These are phyloP conservation scores for Saturnispora bothae DNA, from an alignment of 805 yeast genomes.

Conservation along the genomic window DNA sequence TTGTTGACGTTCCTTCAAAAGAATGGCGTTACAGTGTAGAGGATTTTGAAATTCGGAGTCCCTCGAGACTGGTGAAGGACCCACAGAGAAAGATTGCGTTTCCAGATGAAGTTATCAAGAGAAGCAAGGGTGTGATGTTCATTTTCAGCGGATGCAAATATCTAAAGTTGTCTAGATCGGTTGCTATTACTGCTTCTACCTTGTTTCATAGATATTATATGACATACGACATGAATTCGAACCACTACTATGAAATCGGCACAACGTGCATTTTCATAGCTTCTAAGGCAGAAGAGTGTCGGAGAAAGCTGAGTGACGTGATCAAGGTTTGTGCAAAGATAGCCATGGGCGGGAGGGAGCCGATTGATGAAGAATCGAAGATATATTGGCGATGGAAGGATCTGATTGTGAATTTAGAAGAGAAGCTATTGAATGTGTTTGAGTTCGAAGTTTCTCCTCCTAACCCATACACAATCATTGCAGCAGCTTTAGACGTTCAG, in stretches of 20 bases:
- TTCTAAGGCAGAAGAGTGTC: conserved; percentile 43
- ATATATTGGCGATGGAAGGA: conserved; percentile 45
- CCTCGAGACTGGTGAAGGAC: conserved; percentile 26
- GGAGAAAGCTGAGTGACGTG: conserved; percentile 37
- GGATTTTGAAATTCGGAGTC: conserved; percentile 20
- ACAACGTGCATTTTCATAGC: conserved; percentile 43
- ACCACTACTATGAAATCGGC: conserved; percentile 41
- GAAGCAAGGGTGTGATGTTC: conserved; percentile 40
- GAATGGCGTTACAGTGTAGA: conserved; percentile 22
- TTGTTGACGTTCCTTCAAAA: conserved; percentile 18
- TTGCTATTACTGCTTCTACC: conserved; percentile 37
- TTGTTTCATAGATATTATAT: conserved; percentile 44
- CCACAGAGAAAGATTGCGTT: conserved; percentile 22
- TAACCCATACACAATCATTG: conserved; percentile 29
- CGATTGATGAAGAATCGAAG: conserved; percentile 34
- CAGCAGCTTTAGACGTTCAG: conserved; percentile 19
- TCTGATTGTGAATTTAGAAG: conserved; percentile 35
- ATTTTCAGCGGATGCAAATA: conserved; percentile 34
- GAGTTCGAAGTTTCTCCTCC: conserved; percentile 39
- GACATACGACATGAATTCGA: conserved; percentile 31
- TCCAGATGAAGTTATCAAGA: conserved; percentile 30
- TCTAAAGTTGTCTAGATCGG: conserved; percentile 36
- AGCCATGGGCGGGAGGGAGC: conserved; percentile 32
- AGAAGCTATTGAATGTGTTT: conserved; percentile 31
- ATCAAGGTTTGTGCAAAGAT: conserved; percentile 38